phyloP scores from a whole-genome alignment of 331 rosid species.

The Quercus lobata region DNA sequence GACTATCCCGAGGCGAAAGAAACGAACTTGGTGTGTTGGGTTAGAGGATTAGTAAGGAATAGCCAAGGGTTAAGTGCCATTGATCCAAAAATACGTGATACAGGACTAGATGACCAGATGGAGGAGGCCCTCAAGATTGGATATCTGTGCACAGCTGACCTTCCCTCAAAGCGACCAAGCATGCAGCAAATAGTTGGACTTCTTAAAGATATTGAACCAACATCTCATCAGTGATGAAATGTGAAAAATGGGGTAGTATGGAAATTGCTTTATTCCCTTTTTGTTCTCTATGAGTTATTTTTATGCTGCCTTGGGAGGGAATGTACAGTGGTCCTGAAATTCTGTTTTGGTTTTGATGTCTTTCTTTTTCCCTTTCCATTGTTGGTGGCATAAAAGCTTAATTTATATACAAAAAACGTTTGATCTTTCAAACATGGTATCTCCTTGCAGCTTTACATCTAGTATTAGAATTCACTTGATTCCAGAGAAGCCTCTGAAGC shows the following conservation, averaged over 20 bases:
- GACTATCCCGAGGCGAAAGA: conserved; percentile 74
- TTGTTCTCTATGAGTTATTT: conserved; percentile 26
- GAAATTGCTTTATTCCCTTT: conserved; percentile 11
- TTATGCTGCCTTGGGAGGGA: conserved; percentile 28
- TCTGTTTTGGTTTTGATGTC: conserved; percentile 28
- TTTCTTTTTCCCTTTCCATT: conserved; percentile 10
- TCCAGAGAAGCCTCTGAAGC: not conserved
- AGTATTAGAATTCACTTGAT: not conserved
- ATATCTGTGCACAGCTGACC: conserved; percentile 93
- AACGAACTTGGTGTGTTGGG: conserved; percentile 79
- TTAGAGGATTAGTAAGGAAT: conserved; percentile 74
- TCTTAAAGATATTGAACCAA: conserved; percentile 84
- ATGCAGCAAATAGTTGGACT: conserved; percentile 99
- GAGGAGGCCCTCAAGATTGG: conserved; percentile 93
- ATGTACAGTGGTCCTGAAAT: conserved; percentile 44
- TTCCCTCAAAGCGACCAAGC: conserved; percentile 82
- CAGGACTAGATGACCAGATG: conserved; percentile 72
- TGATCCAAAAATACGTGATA: conserved; percentile 70
- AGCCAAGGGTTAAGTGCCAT: conserved; percentile 60
- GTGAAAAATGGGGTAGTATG: conserved; percentile 1
- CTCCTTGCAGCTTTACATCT: conserved; percentile 12
- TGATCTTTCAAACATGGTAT: conserved; percentile 19
- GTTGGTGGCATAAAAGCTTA: conserved; percentile 31
- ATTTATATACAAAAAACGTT: conserved; percentile 30
- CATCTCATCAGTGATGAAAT: conserved; percentile 28